Evolutionary conservation across 495 filamentous ascomycete genomes (phyloP), one percentile per base, ranked within the genome.

Genomic region (Penicillium roqueforti): DNA sequence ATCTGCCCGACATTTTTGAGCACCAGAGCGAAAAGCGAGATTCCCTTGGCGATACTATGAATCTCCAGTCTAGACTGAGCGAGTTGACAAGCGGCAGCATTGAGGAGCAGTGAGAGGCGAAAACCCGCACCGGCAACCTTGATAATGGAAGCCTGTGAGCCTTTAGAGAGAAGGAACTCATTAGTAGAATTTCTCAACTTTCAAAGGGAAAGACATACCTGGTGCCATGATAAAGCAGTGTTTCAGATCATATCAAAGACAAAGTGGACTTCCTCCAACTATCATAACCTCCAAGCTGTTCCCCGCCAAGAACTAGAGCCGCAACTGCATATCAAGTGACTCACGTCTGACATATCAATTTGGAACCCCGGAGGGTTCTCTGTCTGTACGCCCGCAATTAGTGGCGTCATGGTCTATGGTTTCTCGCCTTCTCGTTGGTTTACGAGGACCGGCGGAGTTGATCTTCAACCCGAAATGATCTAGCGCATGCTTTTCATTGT

Each of bases 21-120:
- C 29, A 66, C 74, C 45, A 73, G 57, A 14, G 75, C 66, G 42
- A 77, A 77, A 16, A 76, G 68, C 4, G 74, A 69, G 29, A 77
- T 68, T 14, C 66, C 67, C 56, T 70, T 77, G n/a, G 75, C 71
- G 31, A 77, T 76, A 34, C 64, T 74, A 50, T 76, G 72, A 20
- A 77, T 75, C 34, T 77, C 73, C 16, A 70, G 56, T n/a, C 70
- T 66, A 4, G 73, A 72, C 46, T 69, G 71, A 7, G 75, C 70
- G 18, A 76, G 66, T 48, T 73, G 66, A 40, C 67, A 68, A 34
- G 67, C 73, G 6, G 76, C 74, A 3, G 70, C 73, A 45, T 77
- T 76, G 1, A 77, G 60, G 18, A 76, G 57, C 19, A 76, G 60
- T 6, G 75, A 75, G 7, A 77, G 73, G 20, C 74, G 68, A 40